Evolutionary conservation across 2,329 filamentous ascomycete species (phyloP), one percentile per base, ranked within the genome.

Genomic region (Fusarium devonianum): DNA sequence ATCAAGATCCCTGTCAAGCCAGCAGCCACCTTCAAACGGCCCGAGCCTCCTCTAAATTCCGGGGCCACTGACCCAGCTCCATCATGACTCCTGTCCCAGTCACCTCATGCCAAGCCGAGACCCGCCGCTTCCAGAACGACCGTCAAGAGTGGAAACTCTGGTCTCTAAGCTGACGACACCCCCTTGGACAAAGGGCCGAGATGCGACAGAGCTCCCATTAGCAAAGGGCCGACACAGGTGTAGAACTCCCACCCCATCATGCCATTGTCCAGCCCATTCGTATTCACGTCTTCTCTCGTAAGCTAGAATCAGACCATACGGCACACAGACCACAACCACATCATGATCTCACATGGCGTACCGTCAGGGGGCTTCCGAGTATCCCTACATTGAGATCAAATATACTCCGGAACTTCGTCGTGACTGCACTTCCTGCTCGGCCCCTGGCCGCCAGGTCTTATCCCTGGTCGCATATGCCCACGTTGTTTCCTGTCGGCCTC

Each of bases 251-350:
- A n/a, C n/a, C n/a, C n/a, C n/a, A n/a, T n/a, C n/a, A n/a, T n/a
- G n/a, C n/a, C n/a, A n/a, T n/a, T n/a, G n/a, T n/a, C 50, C 53
- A 45, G 35, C 35, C 39, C 53, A 57, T 11, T 7, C 39, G n/a
- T 26, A n/a, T 21, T 22, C 16, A 18, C 18, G 16, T 6, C 7
- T 3, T 19, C n/a, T n/a, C n/a, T n/a, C n/a, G n/a, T n/a, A n/a
- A n/a, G n/a, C n/a, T n/a, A n/a, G n/a, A n/a, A n/a, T n/a, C n/a
- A n/a, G n/a, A n/a, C n/a, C n/a, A n/a, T n/a, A n/a, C 19, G 9
- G n/a, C 30, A 41, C 42, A 45, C 26, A 32, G 53, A 13, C 35
- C 49, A 49, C 19, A 14, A 11, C 10, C 40, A 37, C 10, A 16
- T 37, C 32, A 43, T 43, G 40, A 35, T 43, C 30, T 58, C 39